A percentile compares a stretch with the other conserved stretches of the same genome.
These are phyloP conservation scores for Penicillium riverlandense DNA, from an alignment of 495 filamentous ascomycete species.

Conservation along the genomic window DNA sequence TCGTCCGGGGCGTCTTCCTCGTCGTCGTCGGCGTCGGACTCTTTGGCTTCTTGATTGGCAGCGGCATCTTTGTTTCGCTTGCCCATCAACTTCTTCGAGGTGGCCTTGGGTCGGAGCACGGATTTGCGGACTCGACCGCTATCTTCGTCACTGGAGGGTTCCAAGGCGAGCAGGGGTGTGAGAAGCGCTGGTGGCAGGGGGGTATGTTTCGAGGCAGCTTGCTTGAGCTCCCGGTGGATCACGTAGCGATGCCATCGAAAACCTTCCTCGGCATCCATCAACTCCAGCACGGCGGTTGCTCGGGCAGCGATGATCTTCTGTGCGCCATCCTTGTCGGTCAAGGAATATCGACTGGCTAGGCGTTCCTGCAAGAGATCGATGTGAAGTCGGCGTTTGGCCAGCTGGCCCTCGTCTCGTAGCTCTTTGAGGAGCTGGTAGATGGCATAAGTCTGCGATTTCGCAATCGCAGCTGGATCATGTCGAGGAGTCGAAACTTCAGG, in stretches of 20 bases:
- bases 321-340: slow-evolving; percentile 24
- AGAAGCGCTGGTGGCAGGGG: slow-evolving; percentile 20
- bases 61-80: slow-evolving; percentile 38
- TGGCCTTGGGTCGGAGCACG: slow-evolving; percentile 43
- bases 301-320: slow-evolving; percentile 28
- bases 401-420: slow-evolving; percentile 31
- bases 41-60: slow-evolving; percentile 22
- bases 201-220: slow-evolving; percentile 17
- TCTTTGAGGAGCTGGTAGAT: slow-evolving; percentile 31
- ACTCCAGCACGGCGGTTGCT: slow-evolving; percentile 22
- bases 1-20: slow-evolving; percentile 29
- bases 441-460: slow-evolving; percentile 29
- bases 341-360: slow-evolving; percentile 12
- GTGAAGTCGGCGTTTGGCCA: slow-evolving; percentile 40
- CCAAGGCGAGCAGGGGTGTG: slow-evolving; percentile 27
- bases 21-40: slow-evolving; percentile 28
- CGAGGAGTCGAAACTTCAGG: slow-evolving; percentile 15
- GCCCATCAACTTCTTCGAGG: slow-evolving; percentile 33
- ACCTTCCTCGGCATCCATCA: slow-evolving; percentile 31
- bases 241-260: slow-evolving; percentile 39
- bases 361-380: slow-evolving; percentile 25
- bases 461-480: slow-evolving; percentile 20
- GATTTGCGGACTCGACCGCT: slow-evolving; percentile 38
- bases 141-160: slow-evolving; percentile 36
- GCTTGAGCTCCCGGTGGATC: slow-evolving; percentile 37